These are phyloP conservation scores for Echites panduratus DNA, from an alignment of 257 asterid species.

Conservation along the genomic window DNA sequence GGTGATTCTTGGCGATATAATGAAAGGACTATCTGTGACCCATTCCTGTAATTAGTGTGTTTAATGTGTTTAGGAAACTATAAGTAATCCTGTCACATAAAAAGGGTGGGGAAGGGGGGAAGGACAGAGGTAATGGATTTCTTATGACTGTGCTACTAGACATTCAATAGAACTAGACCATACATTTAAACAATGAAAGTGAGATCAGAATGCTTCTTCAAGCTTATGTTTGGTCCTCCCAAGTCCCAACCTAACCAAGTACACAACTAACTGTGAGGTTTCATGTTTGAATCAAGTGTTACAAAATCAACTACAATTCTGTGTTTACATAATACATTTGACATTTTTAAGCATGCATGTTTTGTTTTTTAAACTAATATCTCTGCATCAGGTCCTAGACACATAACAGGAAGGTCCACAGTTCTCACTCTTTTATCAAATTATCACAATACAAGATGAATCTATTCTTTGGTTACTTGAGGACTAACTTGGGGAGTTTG, in stretches of 20 bases:
- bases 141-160: background rate
- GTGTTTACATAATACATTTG: background rate
- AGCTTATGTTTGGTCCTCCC: too few species aligned
- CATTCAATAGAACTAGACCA: background rate
- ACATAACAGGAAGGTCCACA: too few species aligned
- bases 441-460: background rate
- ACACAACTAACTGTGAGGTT: too few species aligned
- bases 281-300: background rate
- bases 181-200: background rate
- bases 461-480: too few species aligned
- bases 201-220: background rate
- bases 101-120: background rate
- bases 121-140: background rate
- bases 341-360: background rate
- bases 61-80: conserved; percentile 15
- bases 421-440: too few species aligned
- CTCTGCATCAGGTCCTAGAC: too few species aligned
- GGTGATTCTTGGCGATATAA: conserved; percentile 94
- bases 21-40: conserved; percentile 92
- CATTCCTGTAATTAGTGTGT: conserved; percentile 70
- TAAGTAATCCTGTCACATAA: background rate
- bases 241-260: too few species aligned
- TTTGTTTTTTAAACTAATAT: too few species aligned
- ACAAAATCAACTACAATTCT: background rate
- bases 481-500: background rate